phyloP scores from a whole-genome alignment of 129 eudicot genomes.

The Erigeron canadensis region DNA sequence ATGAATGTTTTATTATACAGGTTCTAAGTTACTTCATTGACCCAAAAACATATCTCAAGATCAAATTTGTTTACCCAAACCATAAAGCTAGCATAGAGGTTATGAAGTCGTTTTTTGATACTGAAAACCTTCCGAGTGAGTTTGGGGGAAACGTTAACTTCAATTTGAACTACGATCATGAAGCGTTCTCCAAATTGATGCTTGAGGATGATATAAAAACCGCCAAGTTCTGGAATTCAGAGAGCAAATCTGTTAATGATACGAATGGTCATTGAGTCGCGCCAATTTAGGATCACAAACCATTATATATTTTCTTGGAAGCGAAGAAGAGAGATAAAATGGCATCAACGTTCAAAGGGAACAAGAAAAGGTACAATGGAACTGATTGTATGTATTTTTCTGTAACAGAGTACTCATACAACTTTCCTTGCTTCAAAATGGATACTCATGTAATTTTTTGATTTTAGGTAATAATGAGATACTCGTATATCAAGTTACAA shows the following conservation, averaged over 20 bases:
- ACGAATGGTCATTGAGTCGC: neutral
- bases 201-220: constrained; percentile 62
- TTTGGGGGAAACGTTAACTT: constrained; percentile 73
- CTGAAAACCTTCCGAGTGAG: constrained; percentile 80
- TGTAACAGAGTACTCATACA: neutral
- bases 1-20: constrained; percentile 30
- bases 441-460: neutral
- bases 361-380: neutral
- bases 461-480: too few relatives aligned
- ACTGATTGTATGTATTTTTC: neutral
- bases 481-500: too few relatives aligned
- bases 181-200: constrained; percentile 82
- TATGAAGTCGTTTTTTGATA: constrained; percentile 68
- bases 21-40: constrained; percentile 75
- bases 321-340: constrained; percentile 1
- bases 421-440: neutral
- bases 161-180: constrained; percentile 64
- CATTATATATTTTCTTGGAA: neutral
- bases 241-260: constrained; percentile 10
- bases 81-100: constrained; percentile 63
- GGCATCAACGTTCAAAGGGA: neutral
- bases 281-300: neutral
- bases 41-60: constrained; percentile 66
- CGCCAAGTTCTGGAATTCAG: constrained; percentile 60
- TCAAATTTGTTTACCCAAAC: constrained; percentile 71